Conservation (phyloP, 2,329 filamentous ascomycete genomes). For the Cercospora brassicicola region DNA sequence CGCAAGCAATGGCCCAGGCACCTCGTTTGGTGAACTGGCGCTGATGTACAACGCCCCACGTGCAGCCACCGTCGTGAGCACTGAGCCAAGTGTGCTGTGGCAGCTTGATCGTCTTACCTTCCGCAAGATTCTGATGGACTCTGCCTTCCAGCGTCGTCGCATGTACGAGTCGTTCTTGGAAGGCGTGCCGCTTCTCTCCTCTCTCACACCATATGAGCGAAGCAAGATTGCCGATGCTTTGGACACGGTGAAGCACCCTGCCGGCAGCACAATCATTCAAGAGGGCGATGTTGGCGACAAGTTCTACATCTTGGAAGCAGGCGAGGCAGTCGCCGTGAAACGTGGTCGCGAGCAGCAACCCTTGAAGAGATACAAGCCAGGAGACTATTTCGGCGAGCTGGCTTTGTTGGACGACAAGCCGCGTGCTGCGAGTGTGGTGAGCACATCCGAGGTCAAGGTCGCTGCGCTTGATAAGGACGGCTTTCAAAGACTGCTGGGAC, state of each 20-base stretch:
- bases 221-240: slow-evolving; percentile 97
- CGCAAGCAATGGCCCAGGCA: slow-evolving; percentile 77
- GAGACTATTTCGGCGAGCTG: slow-evolving; percentile 96
- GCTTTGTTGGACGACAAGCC: slow-evolving; percentile 91
- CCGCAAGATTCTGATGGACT: slow-evolving; percentile 97
- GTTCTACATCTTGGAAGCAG: slow-evolving; percentile 87
- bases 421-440: slow-evolving; percentile 83
- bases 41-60: slow-evolving; percentile 98
- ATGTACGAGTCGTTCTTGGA: slow-evolving; percentile 98
- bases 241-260: slow-evolving; percentile 81
- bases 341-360: slow-evolving; percentile 64
- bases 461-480: slow-evolving; percentile 89
- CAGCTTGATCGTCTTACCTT: slow-evolving; percentile 94
- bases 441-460: slow-evolving; percentile 85
- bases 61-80: slow-evolving; percentile 87
- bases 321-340: slow-evolving; percentile 84
- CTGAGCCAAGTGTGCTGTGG: slow-evolving; percentile 83
- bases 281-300: slow-evolving; percentile 89
- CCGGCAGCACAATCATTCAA: slow-evolving; percentile 79
- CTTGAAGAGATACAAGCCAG: slow-evolving; percentile 81
- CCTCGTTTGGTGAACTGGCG: slow-evolving; percentile 93
- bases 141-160: slow-evolving; percentile 88
- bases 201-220: slow-evolving; percentile 86
- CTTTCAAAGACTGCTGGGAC: slow-evolving; percentile 88
- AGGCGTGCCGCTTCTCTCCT: slow-evolving; percentile 81